Base-by-base conservation (phyloP, 371 early-diverging fungal species). In the Zopfochytrium polystomum region DNA sequence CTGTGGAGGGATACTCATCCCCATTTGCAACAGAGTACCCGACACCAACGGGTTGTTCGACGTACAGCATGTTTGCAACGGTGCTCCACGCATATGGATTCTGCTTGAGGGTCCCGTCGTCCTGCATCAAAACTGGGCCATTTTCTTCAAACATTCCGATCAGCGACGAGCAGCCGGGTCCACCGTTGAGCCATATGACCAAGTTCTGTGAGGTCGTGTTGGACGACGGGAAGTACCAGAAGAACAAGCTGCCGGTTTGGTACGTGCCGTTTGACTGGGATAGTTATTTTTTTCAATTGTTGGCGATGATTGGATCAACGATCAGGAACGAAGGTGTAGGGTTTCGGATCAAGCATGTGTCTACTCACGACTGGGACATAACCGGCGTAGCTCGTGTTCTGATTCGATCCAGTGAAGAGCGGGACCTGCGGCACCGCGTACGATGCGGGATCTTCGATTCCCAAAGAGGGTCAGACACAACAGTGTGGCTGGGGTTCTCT, bases 41-140 rank as follows among this genome's bases (percentile, higher is more conserved):
- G 0, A 80, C 75, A 13, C 80, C 80, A 29, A 74, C 53, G 1
- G 82, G 82, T 67, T 82, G 81, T 53, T 82, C 83, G 6, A 82
- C 58, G 54, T 75, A 82, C 7, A 82, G 61, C 20, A 80, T 68
- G 52, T 76, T 79, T 18, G 73, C 75, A 26, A 72, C 59, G 11
- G 56, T 35, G 42, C 71, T 66, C 71, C 71, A 70, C 20, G 52
- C 38, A 52, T 30, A 67, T 46, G 52, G 33, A 53, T 70, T 70
- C 13, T 45, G 56, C 6, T 35, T 18, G 27, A 70, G 44, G 51
- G 64, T 22, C 3, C 67, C 68, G 42, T 62, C 53, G 6, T 18
- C 18, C 26, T 73, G 71, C 45, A 70, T 58, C 48, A 52, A 72
- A 20, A 56, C 22, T 7, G 82, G 82, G 2, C 82, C 81, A 66